Conservation (phyloP, 352 stramenopile genomes). For the Pythium dissotocum region DNA sequence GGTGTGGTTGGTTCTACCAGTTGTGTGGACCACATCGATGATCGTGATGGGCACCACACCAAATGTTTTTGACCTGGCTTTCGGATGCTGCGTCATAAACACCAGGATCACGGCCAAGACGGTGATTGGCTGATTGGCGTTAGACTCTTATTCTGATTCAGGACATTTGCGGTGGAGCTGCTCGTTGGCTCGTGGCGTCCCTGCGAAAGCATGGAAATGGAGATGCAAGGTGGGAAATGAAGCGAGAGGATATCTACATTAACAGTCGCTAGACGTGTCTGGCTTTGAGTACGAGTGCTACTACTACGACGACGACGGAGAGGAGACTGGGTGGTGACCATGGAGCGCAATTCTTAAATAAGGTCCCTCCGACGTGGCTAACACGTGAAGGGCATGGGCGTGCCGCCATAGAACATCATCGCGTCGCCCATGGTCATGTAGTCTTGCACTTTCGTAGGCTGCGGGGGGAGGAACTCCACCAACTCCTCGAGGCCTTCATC, state of each 20-base stretch:
- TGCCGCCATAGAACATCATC: conserved; percentile 15
- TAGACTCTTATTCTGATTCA: background rate
- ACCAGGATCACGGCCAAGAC: background rate
- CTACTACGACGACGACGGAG: background rate
- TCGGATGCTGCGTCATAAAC: background rate
- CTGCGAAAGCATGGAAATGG: background rate
- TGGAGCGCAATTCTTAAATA: conserved; percentile 20
- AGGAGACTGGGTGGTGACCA: background rate
- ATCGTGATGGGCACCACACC: background rate
- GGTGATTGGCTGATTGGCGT: too few species aligned
- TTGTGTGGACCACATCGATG: background rate
- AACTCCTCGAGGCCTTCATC: conserved; percentile 11
- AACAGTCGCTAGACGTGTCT: background rate
- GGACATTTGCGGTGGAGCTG: background rate
- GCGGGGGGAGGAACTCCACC: conserved; percentile 4
- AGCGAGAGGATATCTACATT: background rate
- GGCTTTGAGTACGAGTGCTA: background rate
- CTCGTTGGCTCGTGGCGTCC: background rate
- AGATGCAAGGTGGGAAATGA: background rate
- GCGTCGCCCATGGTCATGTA: background rate
- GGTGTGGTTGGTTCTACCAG: background rate
- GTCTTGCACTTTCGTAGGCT: background rate
- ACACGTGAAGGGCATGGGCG: conserved; percentile 23
- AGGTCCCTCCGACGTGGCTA: background rate
- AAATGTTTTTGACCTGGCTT: background rate